Percentiles rank a stretch among this genome's conserved stretches.
phyloP scores from a whole-genome alignment of 2,329 filamentous ascomycete genomes.

The Fusarium stilboides region DNA sequence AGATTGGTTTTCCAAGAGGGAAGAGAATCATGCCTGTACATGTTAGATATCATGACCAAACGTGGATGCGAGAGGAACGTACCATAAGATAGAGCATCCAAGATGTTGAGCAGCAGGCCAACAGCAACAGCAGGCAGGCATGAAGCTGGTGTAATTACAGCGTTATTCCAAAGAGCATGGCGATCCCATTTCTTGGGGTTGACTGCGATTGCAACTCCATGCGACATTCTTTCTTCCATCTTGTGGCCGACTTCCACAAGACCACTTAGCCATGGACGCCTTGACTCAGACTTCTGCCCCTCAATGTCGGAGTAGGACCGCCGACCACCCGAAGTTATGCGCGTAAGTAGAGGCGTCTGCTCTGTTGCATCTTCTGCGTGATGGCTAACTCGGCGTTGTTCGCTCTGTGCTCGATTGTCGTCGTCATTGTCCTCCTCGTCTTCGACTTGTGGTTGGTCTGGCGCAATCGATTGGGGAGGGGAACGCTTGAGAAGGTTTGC shows the following conservation, averaged over 20 bases:
- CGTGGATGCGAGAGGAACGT: slow-evolving; percentile 45
- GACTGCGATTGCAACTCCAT: slow-evolving; percentile 56
- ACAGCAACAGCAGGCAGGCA: slow-evolving; percentile 90
- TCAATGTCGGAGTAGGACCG: slow-evolving; percentile 63
- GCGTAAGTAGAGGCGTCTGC: slow-evolving; percentile 63
- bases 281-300: slow-evolving; percentile 61
- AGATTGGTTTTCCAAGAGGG: slow-evolving; percentile 88
- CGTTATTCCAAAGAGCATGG: slow-evolving; percentile 74
- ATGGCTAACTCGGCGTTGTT: slow-evolving; percentile 23
- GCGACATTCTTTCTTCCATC: slow-evolving; percentile 52
- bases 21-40: slow-evolving; percentile 88
- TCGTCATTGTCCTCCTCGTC: slow-evolving; percentile 24
- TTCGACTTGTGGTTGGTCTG: slow-evolving; percentile 33
- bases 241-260: slow-evolving; percentile 53
- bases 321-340: slow-evolving; percentile 52
- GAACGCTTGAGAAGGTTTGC: slow-evolving; percentile 66
- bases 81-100: slow-evolving; percentile 96
- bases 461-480: slow-evolving; percentile 58
- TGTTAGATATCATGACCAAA: slow-evolving; percentile 30
- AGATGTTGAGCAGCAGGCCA: slow-evolving; percentile 89
- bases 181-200: slow-evolving; percentile 82
- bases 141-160: slow-evolving; percentile 76
- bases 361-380: slow-evolving; percentile 55
- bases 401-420: slow-evolving; percentile 24
- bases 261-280: slow-evolving; percentile 55